phyloP scores from a whole-genome alignment of 2,329 filamentous ascomycete species.

The Alternaria gaisen region DNA sequence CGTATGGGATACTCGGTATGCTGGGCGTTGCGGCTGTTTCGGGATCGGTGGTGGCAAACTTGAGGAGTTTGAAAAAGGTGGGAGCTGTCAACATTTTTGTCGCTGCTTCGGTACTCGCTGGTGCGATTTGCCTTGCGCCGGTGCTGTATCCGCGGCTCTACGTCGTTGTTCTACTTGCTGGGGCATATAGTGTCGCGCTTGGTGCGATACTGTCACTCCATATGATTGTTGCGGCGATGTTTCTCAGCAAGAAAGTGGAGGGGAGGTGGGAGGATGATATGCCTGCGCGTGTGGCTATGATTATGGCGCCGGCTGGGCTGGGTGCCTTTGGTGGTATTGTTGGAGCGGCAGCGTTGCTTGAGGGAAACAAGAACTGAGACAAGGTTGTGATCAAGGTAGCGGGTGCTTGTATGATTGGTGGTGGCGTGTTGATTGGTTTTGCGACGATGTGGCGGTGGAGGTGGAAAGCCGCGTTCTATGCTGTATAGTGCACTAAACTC shows the following conservation, averaged over 20 bases:
- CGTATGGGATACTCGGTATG: slow-evolving; percentile 10
- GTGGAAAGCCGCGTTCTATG: not conserved
- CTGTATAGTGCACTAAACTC: not conserved
- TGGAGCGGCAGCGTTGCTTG: slow-evolving; percentile 14
- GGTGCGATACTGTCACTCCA: slow-evolving; percentile 8
- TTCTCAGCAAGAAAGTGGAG: slow-evolving; percentile 2
- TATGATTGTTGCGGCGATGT: not conserved
- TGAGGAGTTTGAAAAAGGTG: not conserved
- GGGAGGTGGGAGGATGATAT: slow-evolving; percentile 10
- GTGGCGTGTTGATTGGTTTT: not conserved
- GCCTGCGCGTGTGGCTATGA: slow-evolving; percentile 7
- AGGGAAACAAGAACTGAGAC: slow-evolving; percentile 10
- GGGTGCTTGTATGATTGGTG: slow-evolving; percentile 7
- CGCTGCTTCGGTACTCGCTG: not conserved
- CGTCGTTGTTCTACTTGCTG: not conserved
- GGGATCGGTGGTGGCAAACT: slow-evolving; percentile 1
- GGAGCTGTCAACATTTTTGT: slow-evolving; percentile 13
- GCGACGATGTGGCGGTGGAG: not conserved
- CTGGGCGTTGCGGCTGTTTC: slow-evolving; percentile 12
- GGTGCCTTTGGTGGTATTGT: slow-evolving; percentile 17
- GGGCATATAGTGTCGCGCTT: slow-evolving; percentile 16
- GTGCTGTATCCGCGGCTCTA: not conserved
- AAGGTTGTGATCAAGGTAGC: slow-evolving; percentile 6
- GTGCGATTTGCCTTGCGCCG: not conserved
- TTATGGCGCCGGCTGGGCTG: slow-evolving; percentile 11